Evolutionary conservation across 192 early-diverging fungal species (phyloP).

Genomic region (Obelidium mucronatum): DNA sequence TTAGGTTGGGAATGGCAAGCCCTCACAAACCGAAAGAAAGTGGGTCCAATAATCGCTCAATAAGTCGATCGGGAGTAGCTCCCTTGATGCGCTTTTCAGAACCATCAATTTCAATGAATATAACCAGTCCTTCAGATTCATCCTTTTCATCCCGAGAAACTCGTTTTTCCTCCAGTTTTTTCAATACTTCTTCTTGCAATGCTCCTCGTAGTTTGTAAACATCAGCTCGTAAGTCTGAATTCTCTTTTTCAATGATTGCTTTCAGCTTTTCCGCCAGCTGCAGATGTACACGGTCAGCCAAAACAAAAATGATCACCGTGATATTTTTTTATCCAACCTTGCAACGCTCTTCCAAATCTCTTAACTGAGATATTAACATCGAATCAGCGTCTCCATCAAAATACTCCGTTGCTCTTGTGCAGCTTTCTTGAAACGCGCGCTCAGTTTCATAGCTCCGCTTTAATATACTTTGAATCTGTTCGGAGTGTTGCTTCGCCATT

Average conservation of each 20-base stretch:
- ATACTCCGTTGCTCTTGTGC: slow-evolving; percentile 2
- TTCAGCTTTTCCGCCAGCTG: slow-evolving; percentile 56
- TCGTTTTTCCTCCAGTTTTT: slow-evolving; percentile 44
- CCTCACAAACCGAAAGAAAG: slow-evolving; percentile 46
- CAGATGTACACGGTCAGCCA: neutral
- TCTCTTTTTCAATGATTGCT: slow-evolving; percentile 50
- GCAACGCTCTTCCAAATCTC: slow-evolving; percentile 46
- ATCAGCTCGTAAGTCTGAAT: slow-evolving; percentile 44
- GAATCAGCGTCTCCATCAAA: slow-evolving; percentile 13
- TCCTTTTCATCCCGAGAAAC: slow-evolving; percentile 52
- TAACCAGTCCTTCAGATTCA: slow-evolving; percentile 47
- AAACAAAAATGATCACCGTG: neutral
- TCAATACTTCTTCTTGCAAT: slow-evolving; percentile 52
- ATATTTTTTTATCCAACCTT: too few relatives aligned
- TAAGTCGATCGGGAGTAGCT: slow-evolving; percentile 49
- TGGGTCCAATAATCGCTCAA: slow-evolving; percentile 60
- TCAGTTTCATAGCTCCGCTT: slow-evolving; percentile 56
- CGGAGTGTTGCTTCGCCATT: slow-evolving; percentile 52
- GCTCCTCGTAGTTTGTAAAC: slow-evolving; percentile 50
- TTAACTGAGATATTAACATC: slow-evolving; percentile 36
- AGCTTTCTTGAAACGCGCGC: slow-evolving; percentile 41
- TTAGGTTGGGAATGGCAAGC: too few relatives aligned
- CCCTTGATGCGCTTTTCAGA: slow-evolving; percentile 52
- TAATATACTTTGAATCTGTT: slow-evolving; percentile 57
- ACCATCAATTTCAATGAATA: slow-evolving; percentile 55